phyloP scores from a whole-genome alignment of 2,329 filamentous ascomycete species.

The Trichophyton rubrum region DNA sequence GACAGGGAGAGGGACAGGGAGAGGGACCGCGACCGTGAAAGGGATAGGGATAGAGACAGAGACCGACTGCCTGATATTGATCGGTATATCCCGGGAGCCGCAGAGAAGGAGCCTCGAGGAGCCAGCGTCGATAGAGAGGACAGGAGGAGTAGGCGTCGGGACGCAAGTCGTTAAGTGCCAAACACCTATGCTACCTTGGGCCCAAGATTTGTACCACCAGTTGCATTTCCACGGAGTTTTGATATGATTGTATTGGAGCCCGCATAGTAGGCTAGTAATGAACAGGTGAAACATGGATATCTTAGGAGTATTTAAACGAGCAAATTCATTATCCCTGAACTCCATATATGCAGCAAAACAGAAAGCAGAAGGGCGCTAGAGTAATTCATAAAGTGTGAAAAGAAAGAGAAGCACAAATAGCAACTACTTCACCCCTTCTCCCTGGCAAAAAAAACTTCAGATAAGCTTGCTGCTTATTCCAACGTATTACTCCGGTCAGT shows the following conservation, averaged over 20 bases:
- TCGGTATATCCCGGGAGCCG: constrained; percentile 32
- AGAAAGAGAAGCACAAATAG: not conserved
- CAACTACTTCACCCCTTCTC: not conserved
- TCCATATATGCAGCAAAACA: not conserved
- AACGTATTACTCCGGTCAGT: not conserved
- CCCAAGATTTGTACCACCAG: not conserved
- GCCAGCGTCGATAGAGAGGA: constrained; percentile 12
- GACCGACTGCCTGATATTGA: constrained; percentile 30
- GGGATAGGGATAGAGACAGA: not conserved
- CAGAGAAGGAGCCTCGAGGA: constrained; percentile 6
- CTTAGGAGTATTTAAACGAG: not conserved
- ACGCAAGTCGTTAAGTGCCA: constrained; percentile 18
- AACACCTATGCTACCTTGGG: not conserved
- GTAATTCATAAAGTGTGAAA: not conserved
- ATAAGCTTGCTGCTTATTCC: too few species aligned
- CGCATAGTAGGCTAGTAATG: too few species aligned
- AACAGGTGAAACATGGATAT: not conserved
- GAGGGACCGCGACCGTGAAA: not conserved
- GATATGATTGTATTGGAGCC: not conserved
- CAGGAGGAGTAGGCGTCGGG: constrained; percentile 15
- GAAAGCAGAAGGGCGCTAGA: not conserved
- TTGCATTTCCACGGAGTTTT: not conserved
- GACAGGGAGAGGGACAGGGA: not conserved
- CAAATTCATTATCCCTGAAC: not conserved
- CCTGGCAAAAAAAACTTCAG: not conserved